A percentile compares a stretch with the other conserved stretches of the same genome.
These are phyloP conservation scores for Gnaphalium uliginosum DNA, from an alignment of 129 eudicot genomes.

Conservation along the genomic window DNA sequence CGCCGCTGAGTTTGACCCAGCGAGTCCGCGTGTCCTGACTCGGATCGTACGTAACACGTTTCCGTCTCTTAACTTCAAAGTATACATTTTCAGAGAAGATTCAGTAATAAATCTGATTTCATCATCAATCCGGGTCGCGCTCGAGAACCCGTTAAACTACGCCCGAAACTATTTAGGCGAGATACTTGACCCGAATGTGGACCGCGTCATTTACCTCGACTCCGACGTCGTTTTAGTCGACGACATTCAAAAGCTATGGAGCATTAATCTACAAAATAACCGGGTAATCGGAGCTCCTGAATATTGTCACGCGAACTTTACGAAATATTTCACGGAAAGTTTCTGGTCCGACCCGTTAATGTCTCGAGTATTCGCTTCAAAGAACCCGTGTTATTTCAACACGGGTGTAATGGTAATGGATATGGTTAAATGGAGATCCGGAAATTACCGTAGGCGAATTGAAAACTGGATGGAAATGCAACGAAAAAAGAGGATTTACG, in stretches of 20 bases:
- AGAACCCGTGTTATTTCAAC: constrained; percentile 74
- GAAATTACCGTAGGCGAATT: constrained; percentile 46
- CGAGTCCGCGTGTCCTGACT: constrained; percentile 62
- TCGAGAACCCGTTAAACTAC: constrained; percentile 90
- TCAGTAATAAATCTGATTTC: constrained; percentile 64
- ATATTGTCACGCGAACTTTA: constrained; percentile 85
- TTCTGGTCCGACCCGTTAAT: constrained; percentile 87
- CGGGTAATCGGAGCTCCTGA: constrained; percentile 88
- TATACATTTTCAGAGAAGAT: constrained; percentile 69
- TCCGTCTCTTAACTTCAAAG: constrained; percentile 72
- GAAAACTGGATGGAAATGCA: constrained; percentile 90
- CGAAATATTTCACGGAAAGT: constrained; percentile 58
- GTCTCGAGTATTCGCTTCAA: constrained; percentile 39
- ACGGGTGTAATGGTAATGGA: constrained; percentile 98
- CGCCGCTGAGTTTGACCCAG: constrained; percentile 84
- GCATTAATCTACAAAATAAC: constrained; percentile 27
- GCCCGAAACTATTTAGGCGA: constrained; percentile 88
- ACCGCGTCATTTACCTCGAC: constrained; percentile 82
- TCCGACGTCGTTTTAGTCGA: constrained; percentile 78
- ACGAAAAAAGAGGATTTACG: constrained; percentile 63
- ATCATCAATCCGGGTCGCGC: constrained; percentile 62
- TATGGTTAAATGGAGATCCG: constrained; percentile 58
- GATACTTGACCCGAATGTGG: constrained; percentile 68
- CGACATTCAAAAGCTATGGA: constrained; percentile 74
- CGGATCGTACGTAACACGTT: constrained; percentile 61